These are phyloP conservation scores for Leccinum incarnatum DNA, from an alignment of 768 basidiomycete genomes.

Conservation along the genomic window DNA sequence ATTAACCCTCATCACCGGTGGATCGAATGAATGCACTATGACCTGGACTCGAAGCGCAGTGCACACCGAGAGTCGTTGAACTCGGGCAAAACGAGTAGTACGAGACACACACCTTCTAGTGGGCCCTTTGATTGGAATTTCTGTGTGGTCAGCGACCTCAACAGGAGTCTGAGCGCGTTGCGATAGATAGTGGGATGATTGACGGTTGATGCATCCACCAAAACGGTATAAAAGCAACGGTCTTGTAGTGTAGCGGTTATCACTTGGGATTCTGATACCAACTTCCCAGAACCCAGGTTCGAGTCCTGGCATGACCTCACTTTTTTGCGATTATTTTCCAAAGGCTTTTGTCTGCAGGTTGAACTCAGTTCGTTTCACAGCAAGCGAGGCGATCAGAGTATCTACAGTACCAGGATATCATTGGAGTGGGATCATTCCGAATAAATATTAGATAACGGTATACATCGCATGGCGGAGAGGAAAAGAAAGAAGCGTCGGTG, in stretches of 20 bases:
- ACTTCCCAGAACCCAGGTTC: conserved; percentile 15
- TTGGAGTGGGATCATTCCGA: too few relatives aligned
- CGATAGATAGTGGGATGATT: conserved; percentile 32
- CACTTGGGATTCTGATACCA: conserved; percentile 13
- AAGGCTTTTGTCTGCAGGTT: background rate
- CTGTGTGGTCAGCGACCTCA: conserved; percentile 15
- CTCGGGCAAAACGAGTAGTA: too few relatives aligned
- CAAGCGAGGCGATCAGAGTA: background rate
- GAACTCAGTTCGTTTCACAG: background rate
- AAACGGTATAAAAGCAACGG: background rate
- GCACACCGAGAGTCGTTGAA: too few relatives aligned
- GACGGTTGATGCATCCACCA: background rate
- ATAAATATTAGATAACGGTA: background rate
- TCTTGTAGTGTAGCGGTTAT: conserved; percentile 17
- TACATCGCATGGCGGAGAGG: background rate
- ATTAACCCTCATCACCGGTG: too few relatives aligned
- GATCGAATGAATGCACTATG: too few relatives aligned
- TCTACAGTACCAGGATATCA: background rate
- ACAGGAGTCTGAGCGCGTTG: too few relatives aligned
- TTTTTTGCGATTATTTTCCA: background rate
- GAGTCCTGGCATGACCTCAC: conserved; percentile 12
- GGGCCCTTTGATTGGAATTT: too few relatives aligned
- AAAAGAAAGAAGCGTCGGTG: too few relatives aligned
- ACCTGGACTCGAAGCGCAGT: too few relatives aligned
- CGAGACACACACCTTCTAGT: too few relatives aligned